Percentiles rank a stretch among this genome's conserved stretches.
Evolutionary conservation across 2,329 filamentous ascomycete species (phyloP).

Genomic region (Botryotinia globosa): DNA sequence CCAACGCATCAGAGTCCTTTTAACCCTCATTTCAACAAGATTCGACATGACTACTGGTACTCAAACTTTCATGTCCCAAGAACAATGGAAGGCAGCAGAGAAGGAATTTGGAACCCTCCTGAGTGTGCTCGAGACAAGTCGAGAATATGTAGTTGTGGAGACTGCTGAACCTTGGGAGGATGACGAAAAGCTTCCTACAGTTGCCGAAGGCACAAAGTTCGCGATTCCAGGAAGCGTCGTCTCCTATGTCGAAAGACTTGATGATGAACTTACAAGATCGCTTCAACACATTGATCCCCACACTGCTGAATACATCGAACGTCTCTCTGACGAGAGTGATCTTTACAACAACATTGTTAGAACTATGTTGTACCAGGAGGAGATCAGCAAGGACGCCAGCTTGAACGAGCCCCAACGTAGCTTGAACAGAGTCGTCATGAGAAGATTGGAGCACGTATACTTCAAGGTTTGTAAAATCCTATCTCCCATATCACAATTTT

Average conservation of each 20-base stretch:
- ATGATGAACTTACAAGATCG: slow-evolving; percentile 96
- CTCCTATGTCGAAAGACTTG: slow-evolving; percentile 89
- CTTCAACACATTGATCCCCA: slow-evolving; percentile 97
- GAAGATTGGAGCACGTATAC: slow-evolving; percentile 94
- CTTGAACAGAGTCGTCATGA: slow-evolving; percentile 89
- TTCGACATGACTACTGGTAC: slow-evolving; percentile 86
- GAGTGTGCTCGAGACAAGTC: slow-evolving; percentile 72
- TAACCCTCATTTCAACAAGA: slow-evolving; percentile 87
- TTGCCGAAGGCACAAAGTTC: slow-evolving; percentile 74
- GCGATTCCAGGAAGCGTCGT: slow-evolving; percentile 91
- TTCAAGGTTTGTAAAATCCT: slow-evolving; percentile 69
- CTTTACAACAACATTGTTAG: slow-evolving; percentile 93
- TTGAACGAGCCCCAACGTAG: slow-evolving; percentile 79
- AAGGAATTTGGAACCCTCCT: slow-evolving; percentile 79
- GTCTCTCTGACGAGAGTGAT: slow-evolving; percentile 82
- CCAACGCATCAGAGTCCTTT: slow-evolving; percentile 86
- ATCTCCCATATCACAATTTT: slow-evolving; percentile 24
- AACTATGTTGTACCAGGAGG: slow-evolving; percentile 83
- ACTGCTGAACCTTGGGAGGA: slow-evolving; percentile 98
- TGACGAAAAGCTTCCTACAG: slow-evolving; percentile 84
- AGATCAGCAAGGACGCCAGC: slow-evolving; percentile 65
- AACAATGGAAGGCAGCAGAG: slow-evolving; percentile 95
- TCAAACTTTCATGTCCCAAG: slow-evolving; percentile 82
- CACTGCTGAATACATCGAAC: slow-evolving; percentile 97
- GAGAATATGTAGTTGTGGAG: slow-evolving; percentile 82